These are phyloP conservation scores for Gracilaria domingensis DNA, from an alignment of 23 red algal species.

Conservation along the genomic window DNA sequence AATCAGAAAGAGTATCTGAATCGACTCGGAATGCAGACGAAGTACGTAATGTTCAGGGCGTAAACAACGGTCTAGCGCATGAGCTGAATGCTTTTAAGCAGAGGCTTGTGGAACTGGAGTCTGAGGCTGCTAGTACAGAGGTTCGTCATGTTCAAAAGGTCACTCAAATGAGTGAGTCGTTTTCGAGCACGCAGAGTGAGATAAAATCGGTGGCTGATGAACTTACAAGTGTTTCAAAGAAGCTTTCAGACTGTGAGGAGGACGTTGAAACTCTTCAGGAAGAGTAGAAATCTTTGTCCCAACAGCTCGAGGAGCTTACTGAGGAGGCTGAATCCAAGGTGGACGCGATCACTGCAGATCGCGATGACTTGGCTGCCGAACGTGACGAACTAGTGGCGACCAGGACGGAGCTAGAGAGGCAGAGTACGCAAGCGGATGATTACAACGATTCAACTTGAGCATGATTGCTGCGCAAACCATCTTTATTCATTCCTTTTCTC, in stretches of 20 bases:
- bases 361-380: slow-evolving; percentile 15
- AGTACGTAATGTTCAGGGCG: background rate
- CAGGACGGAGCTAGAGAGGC: slow-evolving; percentile 28
- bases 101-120: background rate
- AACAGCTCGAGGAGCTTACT: background rate
- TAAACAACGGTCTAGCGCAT: background rate
- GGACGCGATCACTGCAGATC: slow-evolving; percentile 5
- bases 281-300: background rate
- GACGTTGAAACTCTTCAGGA: background rate
- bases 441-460: too few species aligned
- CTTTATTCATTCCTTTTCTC: too few species aligned
- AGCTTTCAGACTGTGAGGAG: slow-evolving; percentile 2
- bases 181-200: background rate
- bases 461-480: too few species aligned
- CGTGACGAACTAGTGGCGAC: slow-evolving; percentile 41
- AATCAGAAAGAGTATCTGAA: background rate
- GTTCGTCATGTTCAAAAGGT: background rate
- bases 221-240: background rate
- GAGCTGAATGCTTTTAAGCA: background rate
- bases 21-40: background rate
- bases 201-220: background rate
- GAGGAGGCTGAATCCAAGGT: slow-evolving; percentile 11
- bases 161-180: background rate
- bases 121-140: background rate
- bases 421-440: slow-evolving; percentile 45